phyloP scores from a whole-genome alignment of 495 filamentous ascomycete genomes.

The Thermochaetoides thermophila region DNA sequence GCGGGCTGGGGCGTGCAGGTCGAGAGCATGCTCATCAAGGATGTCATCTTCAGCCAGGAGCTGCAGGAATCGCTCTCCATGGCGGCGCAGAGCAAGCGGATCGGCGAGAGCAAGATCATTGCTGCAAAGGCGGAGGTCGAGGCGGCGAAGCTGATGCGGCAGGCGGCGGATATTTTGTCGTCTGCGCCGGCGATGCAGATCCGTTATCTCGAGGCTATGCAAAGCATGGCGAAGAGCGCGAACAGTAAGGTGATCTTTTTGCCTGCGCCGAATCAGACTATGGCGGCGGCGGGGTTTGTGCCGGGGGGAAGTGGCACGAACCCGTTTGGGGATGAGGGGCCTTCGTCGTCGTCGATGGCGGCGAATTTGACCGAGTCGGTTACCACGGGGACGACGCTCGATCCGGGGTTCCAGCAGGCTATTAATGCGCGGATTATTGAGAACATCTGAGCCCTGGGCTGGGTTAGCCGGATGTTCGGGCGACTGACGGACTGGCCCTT shows the following conservation, averaged over 20 bases:
- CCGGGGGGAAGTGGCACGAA: conserved; percentile 7
- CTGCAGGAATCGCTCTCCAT: conserved; percentile 97
- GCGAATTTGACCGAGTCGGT: conserved; percentile 33
- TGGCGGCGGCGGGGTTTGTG: conserved; percentile 28
- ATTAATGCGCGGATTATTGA: conserved; percentile 78
- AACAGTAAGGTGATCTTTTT: conserved; percentile 97
- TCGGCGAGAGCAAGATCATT: conserved; percentile 97
- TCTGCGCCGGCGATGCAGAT: conserved; percentile 98
- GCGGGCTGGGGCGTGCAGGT: conserved; percentile 89
- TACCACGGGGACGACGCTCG: conserved; percentile 9
- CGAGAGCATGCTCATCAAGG: conserved; percentile 98
- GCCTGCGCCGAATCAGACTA: conserved; percentile 49
- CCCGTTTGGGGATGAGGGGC: conserved; percentile 11
- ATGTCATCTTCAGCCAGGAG: conserved; percentile 93
- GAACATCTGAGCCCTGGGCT: conserved; percentile 48
- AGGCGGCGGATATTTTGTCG: conserved; percentile 89
- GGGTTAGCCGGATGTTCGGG: too few relatives aligned
- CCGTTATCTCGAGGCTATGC: conserved; percentile 97
- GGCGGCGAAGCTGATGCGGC: conserved; percentile 90
- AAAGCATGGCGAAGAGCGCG: conserved; percentile 91
- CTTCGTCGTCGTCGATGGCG: conserved; percentile 6
- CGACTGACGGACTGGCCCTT: too few relatives aligned
- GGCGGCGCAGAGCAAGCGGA: conserved; percentile 98
- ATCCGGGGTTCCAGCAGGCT: conserved; percentile 57
- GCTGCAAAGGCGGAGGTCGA: conserved; percentile 95